phyloP scores from a whole-genome alignment of 2,329 filamentous ascomycete genomes.

The Rhynchosporium graminicola region DNA sequence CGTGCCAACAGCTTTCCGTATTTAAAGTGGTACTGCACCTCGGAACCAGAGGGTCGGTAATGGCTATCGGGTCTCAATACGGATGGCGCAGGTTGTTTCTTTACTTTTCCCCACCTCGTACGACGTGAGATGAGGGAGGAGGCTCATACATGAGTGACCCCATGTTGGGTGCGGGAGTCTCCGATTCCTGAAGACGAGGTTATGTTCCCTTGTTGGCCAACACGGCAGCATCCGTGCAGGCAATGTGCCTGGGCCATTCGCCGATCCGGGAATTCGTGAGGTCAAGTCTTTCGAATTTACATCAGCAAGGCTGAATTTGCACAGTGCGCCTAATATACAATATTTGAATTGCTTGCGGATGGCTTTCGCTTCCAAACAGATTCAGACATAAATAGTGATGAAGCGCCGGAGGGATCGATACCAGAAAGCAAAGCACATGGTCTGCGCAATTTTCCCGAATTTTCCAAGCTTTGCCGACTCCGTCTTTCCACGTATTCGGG shows the following conservation, averaged over 20 bases:
- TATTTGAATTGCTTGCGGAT: no score
- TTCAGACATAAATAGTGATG: background rate
- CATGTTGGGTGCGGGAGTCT: background rate
- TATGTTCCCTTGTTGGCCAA: background rate
- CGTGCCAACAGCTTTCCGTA: background rate
- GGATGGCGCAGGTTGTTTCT: background rate
- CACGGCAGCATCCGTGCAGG: constrained; percentile 1
- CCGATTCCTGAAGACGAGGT: constrained; percentile 6
- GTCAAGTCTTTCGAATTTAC: background rate
- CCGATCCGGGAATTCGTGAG: background rate
- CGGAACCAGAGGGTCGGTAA: constrained; percentile 2
- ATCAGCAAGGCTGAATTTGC: background rate
- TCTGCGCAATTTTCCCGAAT: no score
- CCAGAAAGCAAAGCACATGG: no score
- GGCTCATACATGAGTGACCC: constrained; percentile 3
- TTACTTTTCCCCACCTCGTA: background rate
- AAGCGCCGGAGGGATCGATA: background rate
- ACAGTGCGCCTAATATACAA: background rate
- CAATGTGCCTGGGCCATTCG: background rate
- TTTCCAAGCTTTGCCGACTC: no score
- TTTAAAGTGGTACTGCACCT: background rate
- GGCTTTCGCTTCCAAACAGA: background rate
- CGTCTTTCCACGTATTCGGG: no score
- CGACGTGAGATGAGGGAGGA: constrained; percentile 3
- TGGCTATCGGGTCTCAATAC: background rate